Percentiles rank a stretch among this genome's conserved stretches.
Evolutionary conservation across 805 yeast genomes (phyloP).

Genomic region (Teunomyces stri): DNA sequence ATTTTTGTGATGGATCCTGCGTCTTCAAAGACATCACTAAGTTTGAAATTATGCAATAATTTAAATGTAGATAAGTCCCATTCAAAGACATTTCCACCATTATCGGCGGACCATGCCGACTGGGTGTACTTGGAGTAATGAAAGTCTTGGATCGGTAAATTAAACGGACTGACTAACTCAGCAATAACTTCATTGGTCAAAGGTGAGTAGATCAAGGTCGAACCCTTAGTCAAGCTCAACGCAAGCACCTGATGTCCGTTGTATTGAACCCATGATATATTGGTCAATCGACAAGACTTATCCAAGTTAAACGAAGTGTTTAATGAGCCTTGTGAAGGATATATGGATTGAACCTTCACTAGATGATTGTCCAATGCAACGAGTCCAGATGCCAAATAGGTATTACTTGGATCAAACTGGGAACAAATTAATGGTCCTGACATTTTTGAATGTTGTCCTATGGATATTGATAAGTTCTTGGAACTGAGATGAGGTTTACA

Average conservation of each 20-base stretch:
- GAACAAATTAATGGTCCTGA: slow-evolving; percentile 37
- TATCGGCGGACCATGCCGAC: slow-evolving; percentile 60
- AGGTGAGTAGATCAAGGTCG: slow-evolving; percentile 66
- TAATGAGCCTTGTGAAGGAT: slow-evolving; percentile 39
- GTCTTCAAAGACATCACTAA: slow-evolving; percentile 36
- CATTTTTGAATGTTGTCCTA: background rate
- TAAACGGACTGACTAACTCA: slow-evolving; percentile 46
- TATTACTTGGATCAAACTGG: slow-evolving; percentile 61
- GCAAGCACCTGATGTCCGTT: slow-evolving; percentile 50
- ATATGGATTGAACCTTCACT: slow-evolving; percentile 57
- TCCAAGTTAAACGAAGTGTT: slow-evolving; percentile 53
- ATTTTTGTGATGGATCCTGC: slow-evolving; percentile 33
- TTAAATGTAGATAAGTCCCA: slow-evolving; percentile 55
- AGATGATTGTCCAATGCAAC: slow-evolving; percentile 71
- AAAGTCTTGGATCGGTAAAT: slow-evolving; percentile 50
- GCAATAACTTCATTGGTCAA: slow-evolving; percentile 53
- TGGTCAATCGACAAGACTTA: slow-evolving; percentile 48
- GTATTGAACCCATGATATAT: slow-evolving; percentile 50
- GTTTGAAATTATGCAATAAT: slow-evolving; percentile 40
- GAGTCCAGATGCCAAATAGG: slow-evolving; percentile 60
- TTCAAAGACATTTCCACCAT: slow-evolving; percentile 55
- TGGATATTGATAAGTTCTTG: background rate
- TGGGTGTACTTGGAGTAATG: slow-evolving; percentile 41
- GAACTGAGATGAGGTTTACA: slow-evolving; percentile 1
- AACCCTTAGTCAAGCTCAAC: slow-evolving; percentile 65